phyloP scores from a whole-genome alignment of 495 filamentous ascomycete species.

The Cercophora samala region DNA sequence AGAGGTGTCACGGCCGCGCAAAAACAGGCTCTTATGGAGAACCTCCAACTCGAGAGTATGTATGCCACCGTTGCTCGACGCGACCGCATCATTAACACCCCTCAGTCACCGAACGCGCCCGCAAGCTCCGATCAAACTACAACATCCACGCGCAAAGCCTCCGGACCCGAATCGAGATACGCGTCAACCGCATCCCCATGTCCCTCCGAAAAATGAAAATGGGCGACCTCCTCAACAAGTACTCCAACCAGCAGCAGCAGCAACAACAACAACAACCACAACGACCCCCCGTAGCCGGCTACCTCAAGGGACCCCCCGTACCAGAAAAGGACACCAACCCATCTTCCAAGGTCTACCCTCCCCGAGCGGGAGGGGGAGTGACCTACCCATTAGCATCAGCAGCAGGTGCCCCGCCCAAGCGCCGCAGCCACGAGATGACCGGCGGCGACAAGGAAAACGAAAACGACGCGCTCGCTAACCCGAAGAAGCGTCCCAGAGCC shows the following conservation, averaged over 20 bases:
- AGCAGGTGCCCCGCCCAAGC: constrained; percentile 48
- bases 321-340: constrained; percentile 34
- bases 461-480: constrained; percentile 46
- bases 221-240: constrained; percentile 67
- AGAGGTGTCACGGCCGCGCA: constrained; percentile 69
- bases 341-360: constrained; percentile 16
- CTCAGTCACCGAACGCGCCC: constrained; percentile 83
- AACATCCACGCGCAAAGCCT: constrained; percentile 81
- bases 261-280: no score
- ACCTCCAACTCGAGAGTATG: constrained; percentile 88
- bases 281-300: constrained; percentile 3
- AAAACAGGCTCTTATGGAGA: constrained; percentile 88
- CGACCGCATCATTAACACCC: not conserved
- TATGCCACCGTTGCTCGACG: constrained; percentile 6
- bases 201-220: constrained; percentile 77
- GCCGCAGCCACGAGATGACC: constrained; percentile 62
- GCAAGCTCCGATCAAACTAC: constrained; percentile 89
- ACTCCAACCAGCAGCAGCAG: no score
- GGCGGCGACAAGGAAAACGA: constrained; percentile 80
- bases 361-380: not conserved
- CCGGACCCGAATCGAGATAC: constrained; percentile 83
- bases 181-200: constrained; percentile 87
- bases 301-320: constrained; percentile 28
- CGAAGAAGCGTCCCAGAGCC: constrained; percentile 36
- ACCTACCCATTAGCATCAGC: constrained; percentile 10